Evolutionary conservation across 495 filamentous ascomycete genomes (phyloP).

Genomic region (Staphylotrichum tortipilum): DNA sequence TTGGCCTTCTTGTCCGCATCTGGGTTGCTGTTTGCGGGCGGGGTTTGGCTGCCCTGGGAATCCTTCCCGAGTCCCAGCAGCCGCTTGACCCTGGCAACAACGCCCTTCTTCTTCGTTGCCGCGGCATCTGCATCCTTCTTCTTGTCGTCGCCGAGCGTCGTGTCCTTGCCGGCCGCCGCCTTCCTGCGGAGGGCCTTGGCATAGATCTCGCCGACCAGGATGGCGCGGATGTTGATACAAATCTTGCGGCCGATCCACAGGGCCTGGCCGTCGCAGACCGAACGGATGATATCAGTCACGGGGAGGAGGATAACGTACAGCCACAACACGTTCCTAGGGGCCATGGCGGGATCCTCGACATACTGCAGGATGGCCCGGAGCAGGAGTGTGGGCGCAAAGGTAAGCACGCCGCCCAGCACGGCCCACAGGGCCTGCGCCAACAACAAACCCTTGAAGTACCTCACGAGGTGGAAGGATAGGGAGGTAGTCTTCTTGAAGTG

Average conservation of each 20-base stretch:
- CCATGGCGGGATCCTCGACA: slow-evolving; percentile 70
- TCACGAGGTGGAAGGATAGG: slow-evolving; percentile 71
- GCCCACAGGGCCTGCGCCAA: slow-evolving; percentile 76
- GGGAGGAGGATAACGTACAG: slow-evolving; percentile 88
- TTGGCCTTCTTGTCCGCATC: slow-evolving; percentile 29
- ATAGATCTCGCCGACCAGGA: slow-evolving; percentile 97
- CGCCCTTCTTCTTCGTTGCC: slow-evolving; percentile 38
- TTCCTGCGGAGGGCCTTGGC: slow-evolving; percentile 92
- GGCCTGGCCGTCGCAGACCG: slow-evolving; percentile 75
- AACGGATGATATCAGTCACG: slow-evolving; percentile 65
- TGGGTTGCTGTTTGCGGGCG: slow-evolving; percentile 20
- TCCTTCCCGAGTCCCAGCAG: slow-evolving; percentile 54
- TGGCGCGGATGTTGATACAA: slow-evolving; percentile 83
- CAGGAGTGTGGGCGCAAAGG: slow-evolving; percentile 84
- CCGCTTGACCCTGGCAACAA: slow-evolving; percentile 36
- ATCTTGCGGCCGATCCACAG: slow-evolving; percentile 90
- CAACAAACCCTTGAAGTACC: slow-evolving; percentile 72
- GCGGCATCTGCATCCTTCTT: slow-evolving; percentile 31
- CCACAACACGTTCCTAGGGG: slow-evolving; percentile 87
- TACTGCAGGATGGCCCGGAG: slow-evolving; percentile 88
- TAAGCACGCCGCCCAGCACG: slow-evolving; percentile 64
- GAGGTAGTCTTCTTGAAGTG: slow-evolving; percentile 75
- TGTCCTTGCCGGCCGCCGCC: slow-evolving; percentile 67
- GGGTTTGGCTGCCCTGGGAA: slow-evolving; percentile 20
- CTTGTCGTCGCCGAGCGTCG: slow-evolving; percentile 49